Evolutionary conservation across 2,329 filamentous ascomycete species (phyloP), one percentile per base, ranked within the genome.

Genomic region (Colletotrichum plurivorum): DNA sequence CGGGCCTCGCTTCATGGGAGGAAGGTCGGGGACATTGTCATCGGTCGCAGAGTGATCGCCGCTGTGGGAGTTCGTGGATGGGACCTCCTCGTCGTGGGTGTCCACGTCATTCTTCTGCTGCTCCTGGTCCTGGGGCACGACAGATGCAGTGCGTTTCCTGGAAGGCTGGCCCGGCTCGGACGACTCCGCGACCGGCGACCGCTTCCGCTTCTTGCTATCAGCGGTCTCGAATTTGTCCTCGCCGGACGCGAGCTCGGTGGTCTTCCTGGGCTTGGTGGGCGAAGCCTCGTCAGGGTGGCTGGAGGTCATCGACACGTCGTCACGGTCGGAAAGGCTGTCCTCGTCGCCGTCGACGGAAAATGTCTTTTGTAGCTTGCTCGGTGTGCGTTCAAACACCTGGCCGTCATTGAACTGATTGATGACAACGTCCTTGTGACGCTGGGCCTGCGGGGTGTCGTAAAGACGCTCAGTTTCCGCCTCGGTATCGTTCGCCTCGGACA

Each of bases 391-490:
- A 72, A 89, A 88, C 63, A 82, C 78, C 51, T 84, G 83, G 63
- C 82, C 86, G 68, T 86, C 84, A 63, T 86, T 85, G 76, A 86
- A 88, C 71, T 84, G 83, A 73, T 84, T 84, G 62, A 91, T 79
- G 51, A 90, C 84, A 10, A 92, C 88, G 74, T 91, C 88, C 74
- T 87, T 85, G 74, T 89, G 86, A 73, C 90, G 86, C 76, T 87
- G 82, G 75, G 86, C 93, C 71, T 90, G 89, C 18, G 95, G 94
- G n/a, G 94, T 97, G 76, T 93, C 91, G 77, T 96, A 96, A 69
- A 99, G 87, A 68, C 96, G 91, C 82, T 98, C 95, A 2, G 95
- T 98, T 82, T 98, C 95, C 41, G 95, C 95, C 81, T 98, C 95
- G 4, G 95, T 92, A 78, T 89, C 89, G 76, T 90, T 88, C 73